A percentile compares a stretch with the other conserved stretches of the same genome.
These are phyloP conservation scores for Gossypium schwendimanii DNA, from an alignment of 441 rosid genomes.

Conservation along the genomic window DNA sequence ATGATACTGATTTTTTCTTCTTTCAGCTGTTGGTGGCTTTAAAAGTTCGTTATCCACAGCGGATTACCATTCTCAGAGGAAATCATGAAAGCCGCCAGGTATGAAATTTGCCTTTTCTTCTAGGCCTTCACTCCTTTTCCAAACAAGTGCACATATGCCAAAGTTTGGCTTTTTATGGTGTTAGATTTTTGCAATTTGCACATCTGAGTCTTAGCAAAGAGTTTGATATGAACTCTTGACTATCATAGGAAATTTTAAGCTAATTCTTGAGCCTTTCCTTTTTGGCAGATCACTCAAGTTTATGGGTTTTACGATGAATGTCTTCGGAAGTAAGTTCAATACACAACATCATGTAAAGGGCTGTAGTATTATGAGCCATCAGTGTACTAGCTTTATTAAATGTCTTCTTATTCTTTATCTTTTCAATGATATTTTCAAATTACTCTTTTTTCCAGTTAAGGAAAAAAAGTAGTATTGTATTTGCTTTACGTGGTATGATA, in stretches of 20 bases:
- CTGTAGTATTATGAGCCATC: neutral
- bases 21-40: slow-evolving; percentile 60
- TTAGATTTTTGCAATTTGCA: neutral
- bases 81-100: slow-evolving; percentile 80
- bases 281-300: slow-evolving; percentile 67
- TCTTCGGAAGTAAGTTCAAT: slow-evolving; percentile 56
- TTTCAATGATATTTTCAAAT: neutral
- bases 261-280: slow-evolving; percentile 18
- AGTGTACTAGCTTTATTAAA: neutral
- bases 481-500: neutral
- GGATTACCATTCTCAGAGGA: slow-evolving; percentile 77
- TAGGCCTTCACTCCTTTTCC: neutral
- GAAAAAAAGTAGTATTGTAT: neutral
- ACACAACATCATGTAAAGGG: neutral
- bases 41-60: slow-evolving; percentile 63
- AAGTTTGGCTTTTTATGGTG: neutral
- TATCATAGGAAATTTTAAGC: slow-evolving; percentile 15
- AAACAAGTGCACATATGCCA: neutral
- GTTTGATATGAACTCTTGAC: neutral
- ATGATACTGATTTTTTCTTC: slow-evolving; percentile 18
- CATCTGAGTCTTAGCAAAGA: neutral
- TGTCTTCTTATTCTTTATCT: neutral
- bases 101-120: neutral
- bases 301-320: slow-evolving; percentile 80
- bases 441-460: neutral